Evolutionary conservation across 306 rosid species (phyloP).

Genomic region (Glycyrrhiza uralensis): DNA sequence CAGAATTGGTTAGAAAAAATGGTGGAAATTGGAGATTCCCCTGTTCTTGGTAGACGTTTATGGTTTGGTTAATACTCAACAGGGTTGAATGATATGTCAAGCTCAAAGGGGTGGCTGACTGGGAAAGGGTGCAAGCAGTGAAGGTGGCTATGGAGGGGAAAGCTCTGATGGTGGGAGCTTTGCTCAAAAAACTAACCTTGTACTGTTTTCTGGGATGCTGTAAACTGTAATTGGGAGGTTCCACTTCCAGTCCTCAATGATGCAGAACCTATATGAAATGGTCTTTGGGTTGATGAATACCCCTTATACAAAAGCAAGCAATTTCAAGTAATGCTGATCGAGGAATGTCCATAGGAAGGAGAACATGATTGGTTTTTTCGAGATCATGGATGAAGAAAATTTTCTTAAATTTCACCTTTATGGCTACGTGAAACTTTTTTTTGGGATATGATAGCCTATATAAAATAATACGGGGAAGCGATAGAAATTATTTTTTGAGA

Average conservation of each 20-base stretch:
- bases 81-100: background rate
- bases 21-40: too few relatives aligned
- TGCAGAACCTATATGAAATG: background rate
- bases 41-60: too few relatives aligned
- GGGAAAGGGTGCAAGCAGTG: background rate
- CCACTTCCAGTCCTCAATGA: background rate
- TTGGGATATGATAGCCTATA: background rate
- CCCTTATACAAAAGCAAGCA: background rate
- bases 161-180: background rate
- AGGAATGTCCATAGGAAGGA: background rate
- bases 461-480: background rate
- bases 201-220: background rate
- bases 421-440: background rate
- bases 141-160: background rate
- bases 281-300: background rate
- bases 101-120: background rate
- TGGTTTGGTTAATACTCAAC: too few relatives aligned
- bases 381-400: background rate
- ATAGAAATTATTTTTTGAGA: background rate
- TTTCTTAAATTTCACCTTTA: background rate
- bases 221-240: background rate
- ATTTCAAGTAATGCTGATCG: background rate
- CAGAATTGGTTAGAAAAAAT: too few relatives aligned
- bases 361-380: background rate
- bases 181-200: background rate